A percentile compares a stretch with the other conserved stretches of the same genome.
Conservation (phyloP, 1,284 basidiomycete genomes). For the Boletus sp. region DNA sequence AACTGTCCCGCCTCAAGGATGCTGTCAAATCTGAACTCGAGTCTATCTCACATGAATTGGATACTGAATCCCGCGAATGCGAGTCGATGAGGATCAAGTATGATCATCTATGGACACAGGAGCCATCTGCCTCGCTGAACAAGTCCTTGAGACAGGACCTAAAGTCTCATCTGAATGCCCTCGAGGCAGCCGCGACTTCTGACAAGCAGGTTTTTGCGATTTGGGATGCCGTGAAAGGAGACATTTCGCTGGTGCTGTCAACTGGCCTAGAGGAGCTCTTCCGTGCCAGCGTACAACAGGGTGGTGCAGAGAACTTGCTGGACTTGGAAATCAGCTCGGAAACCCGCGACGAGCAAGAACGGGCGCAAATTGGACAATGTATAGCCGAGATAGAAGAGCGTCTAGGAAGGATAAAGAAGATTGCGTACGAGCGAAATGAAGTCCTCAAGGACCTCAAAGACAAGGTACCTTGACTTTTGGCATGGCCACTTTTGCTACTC, state of each 20-base stretch:
- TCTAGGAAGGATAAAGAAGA: slow-evolving; percentile 73
- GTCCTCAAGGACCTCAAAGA: slow-evolving; percentile 93
- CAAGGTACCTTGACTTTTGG: slow-evolving; percentile 48
- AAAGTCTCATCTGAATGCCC: slow-evolving; percentile 70
- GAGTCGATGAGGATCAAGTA: slow-evolving; percentile 84
- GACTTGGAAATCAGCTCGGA: slow-evolving; percentile 69
- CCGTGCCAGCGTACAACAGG: slow-evolving; percentile 50
- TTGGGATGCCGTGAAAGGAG: slow-evolving; percentile 70
- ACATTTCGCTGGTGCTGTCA: slow-evolving; percentile 66
- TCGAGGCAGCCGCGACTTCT: slow-evolving; percentile 75
- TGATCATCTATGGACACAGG: slow-evolving; percentile 85
- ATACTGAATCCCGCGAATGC: slow-evolving; percentile 77
- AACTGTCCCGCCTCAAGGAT: slow-evolving; percentile 63
- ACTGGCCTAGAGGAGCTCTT: slow-evolving; percentile 72
- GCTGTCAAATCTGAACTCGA: slow-evolving; percentile 62
- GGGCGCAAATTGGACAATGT: slow-evolving; percentile 60
- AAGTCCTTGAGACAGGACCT: slow-evolving; percentile 76
- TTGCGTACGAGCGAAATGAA: slow-evolving; percentile 80
- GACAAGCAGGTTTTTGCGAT: slow-evolving; percentile 75
- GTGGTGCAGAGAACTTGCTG: slow-evolving; percentile 52
- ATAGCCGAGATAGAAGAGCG: slow-evolving; percentile 77
- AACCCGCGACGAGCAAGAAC: slow-evolving; percentile 64
- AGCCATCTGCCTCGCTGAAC: slow-evolving; percentile 75
- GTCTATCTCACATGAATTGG: slow-evolving; percentile 58
- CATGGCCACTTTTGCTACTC: neutral